These are phyloP conservation scores for Suillus occidentalis DNA, from an alignment of 768 basidiomycete genomes.

Conservation along the genomic window DNA sequence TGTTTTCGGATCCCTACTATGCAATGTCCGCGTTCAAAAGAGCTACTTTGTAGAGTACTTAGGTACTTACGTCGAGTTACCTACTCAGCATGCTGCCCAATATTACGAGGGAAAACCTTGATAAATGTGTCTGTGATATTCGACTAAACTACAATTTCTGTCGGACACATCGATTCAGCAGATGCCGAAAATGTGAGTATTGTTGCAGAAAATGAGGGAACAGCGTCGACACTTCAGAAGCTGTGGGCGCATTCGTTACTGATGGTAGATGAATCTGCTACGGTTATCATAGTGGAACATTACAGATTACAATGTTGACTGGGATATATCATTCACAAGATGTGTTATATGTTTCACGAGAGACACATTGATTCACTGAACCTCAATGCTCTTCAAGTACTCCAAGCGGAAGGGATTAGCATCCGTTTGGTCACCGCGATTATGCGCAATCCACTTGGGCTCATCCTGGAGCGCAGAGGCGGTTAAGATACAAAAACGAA, in stretches of 20 bases:
- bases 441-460: slow-evolving; percentile 86
- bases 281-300: neutral
- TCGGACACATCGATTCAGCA: neutral
- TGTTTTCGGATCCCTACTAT: neutral
- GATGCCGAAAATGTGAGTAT: neutral
- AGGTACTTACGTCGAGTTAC: neutral
- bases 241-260: neutral
- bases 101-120: neutral
- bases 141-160: neutral
- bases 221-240: neutral
- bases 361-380: slow-evolving; percentile 19
- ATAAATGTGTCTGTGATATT: neutral
- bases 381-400: slow-evolving; percentile 55
- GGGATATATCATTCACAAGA: neutral
- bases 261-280: neutral
- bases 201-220: neutral
- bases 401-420: slow-evolving; percentile 57
- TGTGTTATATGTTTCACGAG: too few species aligned
- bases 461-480: slow-evolving; percentile 60
- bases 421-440: slow-evolving; percentile 63
- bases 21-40: neutral
- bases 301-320: neutral
- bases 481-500: neutral
- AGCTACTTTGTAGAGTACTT: neutral
- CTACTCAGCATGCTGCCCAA: neutral